These are phyloP conservation scores for Eimeria sp. DNA, from an alignment of 169 alveolate species.

Conservation along the genomic window DNA sequence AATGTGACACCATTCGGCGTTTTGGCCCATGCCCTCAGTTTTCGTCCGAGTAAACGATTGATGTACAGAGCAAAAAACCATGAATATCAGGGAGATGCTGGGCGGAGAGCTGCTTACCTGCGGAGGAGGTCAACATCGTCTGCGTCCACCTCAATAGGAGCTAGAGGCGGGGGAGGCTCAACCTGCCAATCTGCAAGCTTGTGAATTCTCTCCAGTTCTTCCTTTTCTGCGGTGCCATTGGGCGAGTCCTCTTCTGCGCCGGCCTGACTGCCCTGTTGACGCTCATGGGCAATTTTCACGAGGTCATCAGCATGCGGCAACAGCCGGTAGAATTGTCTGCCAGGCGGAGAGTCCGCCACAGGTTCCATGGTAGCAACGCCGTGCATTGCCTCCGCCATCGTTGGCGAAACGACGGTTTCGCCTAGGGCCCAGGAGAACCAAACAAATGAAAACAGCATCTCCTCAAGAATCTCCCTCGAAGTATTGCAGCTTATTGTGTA, in stretches of 20 bases:
- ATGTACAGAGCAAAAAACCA: not conserved
- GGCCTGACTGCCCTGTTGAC: not conserved
- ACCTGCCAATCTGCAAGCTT: slow-evolving; percentile 68
- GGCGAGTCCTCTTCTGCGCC: not conserved
- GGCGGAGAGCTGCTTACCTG: slow-evolving; percentile 10
- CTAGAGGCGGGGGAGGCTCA: slow-evolving; percentile 77
- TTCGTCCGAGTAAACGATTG: not conserved
- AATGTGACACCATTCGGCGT: not conserved
- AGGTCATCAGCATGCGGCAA: slow-evolving; percentile 63
- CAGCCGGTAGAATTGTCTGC: slow-evolving; percentile 73
- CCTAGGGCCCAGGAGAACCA: slow-evolving; percentile 16
- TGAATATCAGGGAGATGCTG: not conserved
- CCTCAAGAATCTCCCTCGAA: not conserved
- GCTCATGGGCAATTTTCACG: slow-evolving; percentile 19
- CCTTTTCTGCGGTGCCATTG: slow-evolving; percentile 3
- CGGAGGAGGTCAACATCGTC: slow-evolving; percentile 80
- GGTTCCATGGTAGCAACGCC: slow-evolving; percentile 75
- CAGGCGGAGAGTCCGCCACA: slow-evolving; percentile 75
- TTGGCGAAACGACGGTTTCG: slow-evolving; percentile 82
- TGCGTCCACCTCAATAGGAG: slow-evolving; percentile 78
- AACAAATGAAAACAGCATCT: not conserved
- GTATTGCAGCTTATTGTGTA: too few species aligned
- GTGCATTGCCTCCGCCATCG: slow-evolving; percentile 75
- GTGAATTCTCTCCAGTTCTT: slow-evolving; percentile 51
- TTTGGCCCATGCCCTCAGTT: not conserved